Evolutionary conservation across 1,284 basidiomycete genomes (phyloP), one percentile per base, ranked within the genome.

Genomic region (Fomes fomentarius): DNA sequence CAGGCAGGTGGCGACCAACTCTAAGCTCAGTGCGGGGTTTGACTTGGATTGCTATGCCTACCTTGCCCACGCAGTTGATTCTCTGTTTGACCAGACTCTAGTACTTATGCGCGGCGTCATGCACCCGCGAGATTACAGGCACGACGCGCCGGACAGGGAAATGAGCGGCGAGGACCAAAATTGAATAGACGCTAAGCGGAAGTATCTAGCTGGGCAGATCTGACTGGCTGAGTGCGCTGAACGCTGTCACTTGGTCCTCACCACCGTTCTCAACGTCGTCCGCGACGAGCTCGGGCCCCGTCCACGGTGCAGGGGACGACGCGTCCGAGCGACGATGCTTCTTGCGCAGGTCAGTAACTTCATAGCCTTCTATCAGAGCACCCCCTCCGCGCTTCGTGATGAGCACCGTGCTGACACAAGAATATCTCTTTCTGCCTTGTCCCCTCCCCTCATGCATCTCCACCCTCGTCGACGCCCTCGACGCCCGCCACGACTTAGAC

Each of bases 181-280:
- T 61, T 61, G 59, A 61, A 61, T 61, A 61, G 53, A 58, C 59
- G 59, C 58, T 10, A 19, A 12, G 46, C 56, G 59, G 59, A 56
- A 45, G 59, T 26, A 61, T 61, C 59, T 54, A 19, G n/a, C n/a
- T n/a, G 41, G 37, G n/a, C 17, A 42, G 50, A 61, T 57, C 52
- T 55, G 19, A 14, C 45, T 34, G 3, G 45, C 22, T 8, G 31
- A n/a, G n/a, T n/a, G n/a, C n/a, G n/a, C n/a, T n/a, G 28, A 26
- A 37, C 45, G 25, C n/a, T 34, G 33, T 22, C 24, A n/a, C 47
- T 26, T 49, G 52, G 19, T 22, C 49, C 46, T 40, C 46, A 34
- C 39, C 51, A 31, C 31, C 57, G 40, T 40, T 43, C 22, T 38
- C 53, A 45, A 31, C 53, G 41, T 38, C 53, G 51, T 33, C 33